Evolutionary conservation across 257 asterid species (phyloP), one percentile per base, ranked within the genome.

Genomic region (Capsicum pubescens): DNA sequence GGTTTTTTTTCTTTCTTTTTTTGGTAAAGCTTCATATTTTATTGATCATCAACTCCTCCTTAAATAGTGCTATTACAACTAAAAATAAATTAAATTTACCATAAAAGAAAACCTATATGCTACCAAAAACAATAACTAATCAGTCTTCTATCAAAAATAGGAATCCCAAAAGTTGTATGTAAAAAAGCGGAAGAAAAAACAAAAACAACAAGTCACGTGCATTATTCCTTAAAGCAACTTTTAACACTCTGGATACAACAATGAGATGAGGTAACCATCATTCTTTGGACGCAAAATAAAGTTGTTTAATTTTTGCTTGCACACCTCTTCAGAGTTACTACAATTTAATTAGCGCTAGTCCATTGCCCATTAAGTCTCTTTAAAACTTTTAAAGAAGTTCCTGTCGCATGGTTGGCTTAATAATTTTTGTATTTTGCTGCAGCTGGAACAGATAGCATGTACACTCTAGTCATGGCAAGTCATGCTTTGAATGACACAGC

Each of bases 361-460:
- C 2, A 0, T 76, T 52, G 63, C 19, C 63, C 8, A 52, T 52
- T 76, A 14, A 76, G 46, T 19, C 26, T 76, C 81, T 52, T 52
- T 52, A 56, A 7, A 76, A 3, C 57, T 71, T 76, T 76, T 52
- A 76, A 48, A 76, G 81, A 52, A 52, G 60, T 21, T 52, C n/a
- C 46, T 76, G 63, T 76, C 14, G 1, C 44, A 8, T 76, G 46
- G 26, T 76, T 76, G 44, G 81, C 81, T 50, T 76, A 7, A 50
- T 52, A 16, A 54, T 6, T 4, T 26, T 17, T 77, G 64, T 54
- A 54, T 80, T 87, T 90, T 82, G 21, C 79, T 83, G 60, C 95
- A 97, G 99, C 98, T 90, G 99, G 98, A 80, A 95, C 98, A 17
- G 86, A 87, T 64, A 80, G 87, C n/a, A 90, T 88, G 98, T 92